These are phyloP conservation scores for Talaromyces sp. DNA, from an alignment of 2,329 filamentous ascomycete species.

Conservation along the genomic window DNA sequence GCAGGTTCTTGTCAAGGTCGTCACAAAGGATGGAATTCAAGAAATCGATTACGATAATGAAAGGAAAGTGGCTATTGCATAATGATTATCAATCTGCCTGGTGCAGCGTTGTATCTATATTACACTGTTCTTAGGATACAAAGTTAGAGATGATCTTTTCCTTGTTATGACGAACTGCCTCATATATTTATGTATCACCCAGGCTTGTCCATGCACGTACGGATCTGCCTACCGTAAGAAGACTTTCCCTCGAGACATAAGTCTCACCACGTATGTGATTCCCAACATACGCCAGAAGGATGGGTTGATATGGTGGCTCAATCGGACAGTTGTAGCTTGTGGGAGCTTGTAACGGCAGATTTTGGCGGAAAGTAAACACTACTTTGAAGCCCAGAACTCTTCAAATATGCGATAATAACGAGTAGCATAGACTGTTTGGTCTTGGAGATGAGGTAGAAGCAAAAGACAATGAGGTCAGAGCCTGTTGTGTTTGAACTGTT, in stretches of 20 bases:
- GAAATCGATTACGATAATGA: constrained; percentile 83
- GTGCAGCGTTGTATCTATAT: constrained; percentile 30
- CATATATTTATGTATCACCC: background rate
- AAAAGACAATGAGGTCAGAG: background rate
- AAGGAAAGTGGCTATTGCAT: constrained; percentile 50
- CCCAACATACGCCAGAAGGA: background rate
- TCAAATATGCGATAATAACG: background rate
- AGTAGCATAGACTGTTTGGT: background rate
- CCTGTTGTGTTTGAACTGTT: constrained; percentile 8
- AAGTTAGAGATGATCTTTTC: background rate
- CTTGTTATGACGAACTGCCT: background rate
- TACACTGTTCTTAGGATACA: constrained; percentile 10
- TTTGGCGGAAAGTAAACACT: too few relatives aligned
- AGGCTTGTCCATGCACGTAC: background rate
- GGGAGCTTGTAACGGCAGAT: too few relatives aligned
- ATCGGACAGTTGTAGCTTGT: too few relatives aligned
- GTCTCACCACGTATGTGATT: background rate
- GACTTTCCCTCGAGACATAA: background rate
- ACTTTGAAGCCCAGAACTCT: background rate
- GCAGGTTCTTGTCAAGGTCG: constrained; percentile 68
- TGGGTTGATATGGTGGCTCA: too few relatives aligned
- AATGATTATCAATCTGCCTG: constrained; percentile 26
- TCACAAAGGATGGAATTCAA: constrained; percentile 87
- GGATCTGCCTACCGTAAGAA: background rate
- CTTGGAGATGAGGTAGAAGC: background rate